These are phyloP conservation scores for Amniculicola lignicola DNA, from an alignment of 495 filamentous ascomycete species.

Conservation along the genomic window DNA sequence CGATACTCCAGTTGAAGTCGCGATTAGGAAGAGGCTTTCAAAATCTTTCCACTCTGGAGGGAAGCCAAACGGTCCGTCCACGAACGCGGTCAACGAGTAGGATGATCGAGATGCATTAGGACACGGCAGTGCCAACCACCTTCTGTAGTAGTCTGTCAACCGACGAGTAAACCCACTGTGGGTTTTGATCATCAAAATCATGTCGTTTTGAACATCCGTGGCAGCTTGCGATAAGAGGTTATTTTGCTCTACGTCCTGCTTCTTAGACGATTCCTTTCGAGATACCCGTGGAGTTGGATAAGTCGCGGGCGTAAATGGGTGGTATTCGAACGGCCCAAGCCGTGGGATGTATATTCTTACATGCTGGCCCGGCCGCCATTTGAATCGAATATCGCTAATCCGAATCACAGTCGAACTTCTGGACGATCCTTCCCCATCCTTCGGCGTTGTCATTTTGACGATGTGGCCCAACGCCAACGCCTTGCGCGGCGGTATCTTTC, in stretches of 20 bases:
- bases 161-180: constrained; percentile 10
- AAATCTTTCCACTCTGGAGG: constrained; percentile 18
- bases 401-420: constrained; percentile 8
- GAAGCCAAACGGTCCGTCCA: constrained; percentile 22
- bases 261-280: neutral
- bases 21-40: constrained; percentile 16
- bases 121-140: constrained; percentile 17
- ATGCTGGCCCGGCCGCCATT: constrained; percentile 37
- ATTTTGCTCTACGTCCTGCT: constrained; percentile 6
- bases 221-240: neutral
- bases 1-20: constrained; percentile 23
- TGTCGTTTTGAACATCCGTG: neutral
- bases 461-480: constrained; percentile 2
- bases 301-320: constrained; percentile 36
- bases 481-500: neutral
- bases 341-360: constrained; percentile 27
- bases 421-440: neutral
- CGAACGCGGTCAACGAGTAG: constrained; percentile 6
- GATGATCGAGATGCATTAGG: constrained; percentile 13
- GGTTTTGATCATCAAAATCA: constrained; percentile 10
- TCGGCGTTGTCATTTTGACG: constrained; percentile 17
- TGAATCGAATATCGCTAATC: constrained; percentile 20
- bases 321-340: constrained; percentile 28
- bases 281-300: neutral
- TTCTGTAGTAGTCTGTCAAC: constrained; percentile 1